phyloP scores from a whole-genome alignment of 2,329 filamentous ascomycete species.

The Aureobasidium zeae region DNA sequence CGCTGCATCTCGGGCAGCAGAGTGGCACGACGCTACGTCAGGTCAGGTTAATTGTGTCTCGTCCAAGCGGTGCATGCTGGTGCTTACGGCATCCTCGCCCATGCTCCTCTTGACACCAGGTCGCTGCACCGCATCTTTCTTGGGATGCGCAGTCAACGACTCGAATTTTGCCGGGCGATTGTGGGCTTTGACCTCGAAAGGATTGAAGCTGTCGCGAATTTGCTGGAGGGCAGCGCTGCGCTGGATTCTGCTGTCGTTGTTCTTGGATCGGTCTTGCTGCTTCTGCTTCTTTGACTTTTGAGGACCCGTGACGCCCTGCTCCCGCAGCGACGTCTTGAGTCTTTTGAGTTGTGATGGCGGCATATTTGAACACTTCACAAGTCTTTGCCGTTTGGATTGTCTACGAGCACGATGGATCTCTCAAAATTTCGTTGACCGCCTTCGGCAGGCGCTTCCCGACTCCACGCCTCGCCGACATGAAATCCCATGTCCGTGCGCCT shows the following conservation, averaged over 20 bases:
- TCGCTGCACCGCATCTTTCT: constrained; percentile 45
- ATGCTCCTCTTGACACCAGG: constrained; percentile 77
- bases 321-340: constrained; percentile 79
- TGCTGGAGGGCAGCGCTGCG: constrained; percentile 67
- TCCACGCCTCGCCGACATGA: not conserved
- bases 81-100: constrained; percentile 68
- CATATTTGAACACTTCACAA: constrained; percentile 45
- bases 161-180: constrained; percentile 70
- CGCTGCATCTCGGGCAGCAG: constrained; percentile 82
- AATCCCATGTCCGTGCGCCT: constrained; percentile 1
- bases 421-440: constrained; percentile 9
- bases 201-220: constrained; percentile 95
- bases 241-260: constrained; percentile 60
- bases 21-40: constrained; percentile 60
- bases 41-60: constrained; percentile 18
- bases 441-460: not conserved
- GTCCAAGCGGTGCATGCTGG: not conserved
- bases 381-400: constrained; percentile 4
- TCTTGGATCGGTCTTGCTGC: constrained; percentile 52
- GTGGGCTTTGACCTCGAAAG: constrained; percentile 84
- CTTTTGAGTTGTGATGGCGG: constrained; percentile 93
- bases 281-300: constrained; percentile 95
- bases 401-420: constrained; percentile 1
- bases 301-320: constrained; percentile 81
- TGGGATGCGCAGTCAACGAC: constrained; percentile 58